Percentiles rank a stretch among this genome's conserved stretches.
Conservation (phyloP, 345 rosid genomes). For the Gossypium herbaceum region DNA sequence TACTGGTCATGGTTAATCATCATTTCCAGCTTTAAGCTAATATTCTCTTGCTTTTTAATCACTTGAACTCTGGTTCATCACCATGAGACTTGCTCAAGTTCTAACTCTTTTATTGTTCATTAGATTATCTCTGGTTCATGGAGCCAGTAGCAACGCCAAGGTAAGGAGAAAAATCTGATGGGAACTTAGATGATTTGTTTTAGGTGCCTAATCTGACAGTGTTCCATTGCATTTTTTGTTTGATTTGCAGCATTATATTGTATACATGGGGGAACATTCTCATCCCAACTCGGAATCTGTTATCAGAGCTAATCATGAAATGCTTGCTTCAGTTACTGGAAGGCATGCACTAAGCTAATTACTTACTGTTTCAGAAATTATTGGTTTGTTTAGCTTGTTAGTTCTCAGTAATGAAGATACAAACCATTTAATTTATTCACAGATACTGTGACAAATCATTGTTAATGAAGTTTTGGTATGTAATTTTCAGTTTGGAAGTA, state of each 20-base stretch:
- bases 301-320: conserved; percentile 33
- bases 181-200: background rate
- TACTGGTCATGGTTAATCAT: background rate
- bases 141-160: conserved; percentile 27
- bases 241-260: conserved; percentile 43
- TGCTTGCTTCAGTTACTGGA: conserved; percentile 38
- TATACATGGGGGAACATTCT: conserved; percentile 48
- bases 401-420: background rate
- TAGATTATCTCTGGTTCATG: conserved; percentile 23
- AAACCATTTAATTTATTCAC: background rate
- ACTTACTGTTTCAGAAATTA: background rate
- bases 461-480: conserved; percentile 3
- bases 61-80: background rate
- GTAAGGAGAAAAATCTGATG: background rate
- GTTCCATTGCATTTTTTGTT: background rate
- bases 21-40: background rate
- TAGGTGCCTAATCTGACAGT: background rate
- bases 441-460: background rate
- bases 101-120: conserved; percentile 23
- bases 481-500: conserved; percentile 29
- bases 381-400: background rate
- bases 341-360: conserved; percentile 26
- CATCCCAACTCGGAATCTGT: conserved; percentile 42
- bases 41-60: background rate
- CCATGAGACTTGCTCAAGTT: conserved; percentile 18